phyloP scores from a whole-genome alignment of 805 yeast genomes.

The Pichia scutulata region DNA sequence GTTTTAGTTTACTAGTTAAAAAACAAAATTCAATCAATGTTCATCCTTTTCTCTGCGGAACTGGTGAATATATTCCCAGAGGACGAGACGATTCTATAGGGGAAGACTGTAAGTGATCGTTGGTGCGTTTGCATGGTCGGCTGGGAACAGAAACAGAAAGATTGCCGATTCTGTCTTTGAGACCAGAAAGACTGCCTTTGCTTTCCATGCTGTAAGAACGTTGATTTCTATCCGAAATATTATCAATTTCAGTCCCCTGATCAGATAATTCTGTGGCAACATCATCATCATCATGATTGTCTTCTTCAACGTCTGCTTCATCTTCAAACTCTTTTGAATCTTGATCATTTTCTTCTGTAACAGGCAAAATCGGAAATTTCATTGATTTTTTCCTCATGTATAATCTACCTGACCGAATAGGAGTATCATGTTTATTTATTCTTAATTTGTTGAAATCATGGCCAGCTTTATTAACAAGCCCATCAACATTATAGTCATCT shows the following conservation, averaged over 20 bases:
- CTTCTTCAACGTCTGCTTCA: slow-evolving; percentile 11
- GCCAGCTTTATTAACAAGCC: slow-evolving; percentile 7
- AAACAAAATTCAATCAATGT: too few relatives aligned
- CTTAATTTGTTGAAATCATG: background rate
- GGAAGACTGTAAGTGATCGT: background rate
- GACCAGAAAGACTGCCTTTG: background rate
- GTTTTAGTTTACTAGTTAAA: too few relatives aligned
- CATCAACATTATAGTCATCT: slow-evolving; percentile 1
- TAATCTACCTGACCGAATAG: slow-evolving; percentile 5
- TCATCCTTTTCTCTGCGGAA: background rate
- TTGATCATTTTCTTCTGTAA: slow-evolving; percentile 13
- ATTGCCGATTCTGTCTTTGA: background rate
- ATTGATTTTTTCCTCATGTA: slow-evolving; percentile 7
- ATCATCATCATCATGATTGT: slow-evolving; percentile 38
- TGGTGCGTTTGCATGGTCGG: background rate
- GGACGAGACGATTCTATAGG: background rate
- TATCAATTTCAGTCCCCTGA: background rate
- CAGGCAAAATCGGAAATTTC: slow-evolving; percentile 8
- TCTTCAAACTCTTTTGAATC: slow-evolving; percentile 7
- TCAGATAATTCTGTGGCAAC: slow-evolving; percentile 4
- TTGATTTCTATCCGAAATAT: background rate
- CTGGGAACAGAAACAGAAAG: background rate
- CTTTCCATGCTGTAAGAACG: background rate
- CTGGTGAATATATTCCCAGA: background rate
- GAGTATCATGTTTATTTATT: background rate